Conservation (phyloP, 768 basidiomycete species). For the Macrolepiota dolichaula region DNA sequence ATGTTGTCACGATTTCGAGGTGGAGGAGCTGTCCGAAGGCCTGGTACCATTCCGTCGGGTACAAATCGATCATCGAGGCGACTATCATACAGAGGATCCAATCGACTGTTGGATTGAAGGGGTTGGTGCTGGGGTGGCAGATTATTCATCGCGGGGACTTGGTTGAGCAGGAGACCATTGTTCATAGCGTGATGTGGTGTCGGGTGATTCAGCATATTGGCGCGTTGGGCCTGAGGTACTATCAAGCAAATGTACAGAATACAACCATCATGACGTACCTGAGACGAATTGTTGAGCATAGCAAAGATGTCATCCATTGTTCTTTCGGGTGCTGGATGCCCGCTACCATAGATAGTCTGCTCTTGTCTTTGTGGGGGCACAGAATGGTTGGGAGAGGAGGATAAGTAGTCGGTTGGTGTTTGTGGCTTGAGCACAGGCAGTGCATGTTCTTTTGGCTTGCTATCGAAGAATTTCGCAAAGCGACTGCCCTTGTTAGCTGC, state of each 20-base stretch:
- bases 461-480: slow-evolving; percentile 85
- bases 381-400: slow-evolving; percentile 41
- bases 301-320: slow-evolving; percentile 80
- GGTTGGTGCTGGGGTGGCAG: slow-evolving; percentile 32
- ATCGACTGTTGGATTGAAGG: slow-evolving; percentile 43
- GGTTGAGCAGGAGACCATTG: slow-evolving; percentile 34
- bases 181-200: slow-evolving; percentile 14
- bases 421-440: slow-evolving; percentile 33
- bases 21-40: slow-evolving; percentile 64
- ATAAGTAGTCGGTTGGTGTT: slow-evolving; percentile 32
- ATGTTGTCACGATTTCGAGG: slow-evolving; percentile 57
- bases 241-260: neutral
- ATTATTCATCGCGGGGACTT: slow-evolving; percentile 18
- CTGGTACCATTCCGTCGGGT: slow-evolving; percentile 85
- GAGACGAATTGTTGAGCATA: slow-evolving; percentile 74
- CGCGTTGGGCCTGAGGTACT: slow-evolving; percentile 28
- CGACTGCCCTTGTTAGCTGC: slow-evolving; percentile 71
- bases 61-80: slow-evolving; percentile 77
- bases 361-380: slow-evolving; percentile 42
- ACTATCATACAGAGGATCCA: slow-evolving; percentile 72
- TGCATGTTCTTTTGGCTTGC: slow-evolving; percentile 50
- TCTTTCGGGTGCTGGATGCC: slow-evolving; percentile 35
- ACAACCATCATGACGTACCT: slow-evolving; percentile 43
- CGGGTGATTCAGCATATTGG: slow-evolving; percentile 20
- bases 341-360: slow-evolving; percentile 27